Evolutionary conservation across 2,329 filamentous ascomycete genomes (phyloP).

Genomic region (Tympanopsis confertula): DNA sequence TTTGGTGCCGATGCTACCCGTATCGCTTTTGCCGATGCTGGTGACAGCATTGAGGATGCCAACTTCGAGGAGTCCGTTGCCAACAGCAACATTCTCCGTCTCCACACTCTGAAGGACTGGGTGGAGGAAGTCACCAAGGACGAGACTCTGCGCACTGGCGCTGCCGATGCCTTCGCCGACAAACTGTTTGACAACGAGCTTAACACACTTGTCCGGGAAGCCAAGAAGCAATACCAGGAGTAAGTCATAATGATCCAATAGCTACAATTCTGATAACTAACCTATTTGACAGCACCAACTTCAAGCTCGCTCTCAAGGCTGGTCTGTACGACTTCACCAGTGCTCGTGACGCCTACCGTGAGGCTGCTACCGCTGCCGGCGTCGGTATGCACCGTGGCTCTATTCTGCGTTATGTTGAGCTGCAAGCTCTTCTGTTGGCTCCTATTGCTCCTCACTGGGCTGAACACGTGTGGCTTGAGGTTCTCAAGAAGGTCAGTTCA

Average conservation of each 20-base stretch:
- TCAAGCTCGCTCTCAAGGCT: conserved; percentile 76
- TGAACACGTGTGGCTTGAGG: conserved; percentile 87
- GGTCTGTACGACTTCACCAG: conserved; percentile 84
- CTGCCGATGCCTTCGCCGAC: conserved; percentile 71
- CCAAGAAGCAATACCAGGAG: conserved; percentile 64
- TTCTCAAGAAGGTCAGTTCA: conserved; percentile 56
- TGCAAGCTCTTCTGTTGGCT: conserved; percentile 72
- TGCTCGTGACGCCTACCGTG: conserved; percentile 82
- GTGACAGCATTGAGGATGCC: conserved; percentile 59
- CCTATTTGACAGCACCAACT: conserved; percentile 42
- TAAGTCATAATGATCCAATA: background rate
- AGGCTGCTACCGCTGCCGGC: conserved; percentile 63
- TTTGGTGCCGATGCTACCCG: conserved; percentile 89
- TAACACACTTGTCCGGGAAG: conserved; percentile 69
- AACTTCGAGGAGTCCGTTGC: conserved; percentile 65
- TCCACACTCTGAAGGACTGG: conserved; percentile 52
- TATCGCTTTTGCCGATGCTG: conserved; percentile 69
- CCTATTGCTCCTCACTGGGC: conserved; percentile 88
- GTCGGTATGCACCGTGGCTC: conserved; percentile 80
- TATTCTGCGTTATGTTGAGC: conserved; percentile 68
- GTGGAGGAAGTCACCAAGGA: conserved; percentile 32
- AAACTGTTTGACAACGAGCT: conserved; percentile 87
- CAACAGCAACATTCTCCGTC: conserved; percentile 53
- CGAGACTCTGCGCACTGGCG: conserved; percentile 44
- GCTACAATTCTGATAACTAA: background rate